Conservation (phyloP, 2,329 filamentous ascomycete species). For the Colletotrichum noveboracense region DNA sequence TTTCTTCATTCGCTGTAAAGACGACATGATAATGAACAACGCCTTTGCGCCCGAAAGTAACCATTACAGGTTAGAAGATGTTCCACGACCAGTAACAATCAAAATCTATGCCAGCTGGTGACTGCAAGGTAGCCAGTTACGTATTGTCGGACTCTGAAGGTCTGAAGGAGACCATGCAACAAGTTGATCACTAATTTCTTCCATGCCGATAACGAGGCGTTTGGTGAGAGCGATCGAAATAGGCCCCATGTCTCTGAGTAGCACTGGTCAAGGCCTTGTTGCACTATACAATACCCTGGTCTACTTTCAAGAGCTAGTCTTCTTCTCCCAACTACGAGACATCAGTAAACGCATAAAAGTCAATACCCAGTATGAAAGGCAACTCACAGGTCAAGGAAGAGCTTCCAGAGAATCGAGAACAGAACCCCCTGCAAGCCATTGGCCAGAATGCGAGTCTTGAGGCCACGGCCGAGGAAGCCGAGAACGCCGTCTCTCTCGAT, state of each 20-base stretch:
- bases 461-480: conserved; percentile 49
- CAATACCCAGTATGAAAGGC: background rate
- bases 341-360: background rate
- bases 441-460: conserved; percentile 52
- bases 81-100: background rate
- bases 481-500: conserved; percentile 44
- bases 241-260: background rate
- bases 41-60: background rate
- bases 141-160: too few relatives aligned
- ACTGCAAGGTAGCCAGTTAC: background rate
- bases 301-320: background rate
- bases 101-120: background rate
- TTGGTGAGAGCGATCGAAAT: background rate
- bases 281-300: background rate
- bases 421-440: conserved; percentile 52
- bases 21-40: fast-evolving
- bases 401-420: conserved; percentile 54
- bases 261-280: background rate
- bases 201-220: background rate
- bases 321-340: conserved; percentile 10
- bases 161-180: background rate
- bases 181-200: background rate
- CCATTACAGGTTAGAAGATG: background rate
- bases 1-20: background rate
- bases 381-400: conserved; percentile 53